phyloP scores from a whole-genome alignment of 2,329 filamentous ascomycete species.

The Aspergillus carbonarius region DNA sequence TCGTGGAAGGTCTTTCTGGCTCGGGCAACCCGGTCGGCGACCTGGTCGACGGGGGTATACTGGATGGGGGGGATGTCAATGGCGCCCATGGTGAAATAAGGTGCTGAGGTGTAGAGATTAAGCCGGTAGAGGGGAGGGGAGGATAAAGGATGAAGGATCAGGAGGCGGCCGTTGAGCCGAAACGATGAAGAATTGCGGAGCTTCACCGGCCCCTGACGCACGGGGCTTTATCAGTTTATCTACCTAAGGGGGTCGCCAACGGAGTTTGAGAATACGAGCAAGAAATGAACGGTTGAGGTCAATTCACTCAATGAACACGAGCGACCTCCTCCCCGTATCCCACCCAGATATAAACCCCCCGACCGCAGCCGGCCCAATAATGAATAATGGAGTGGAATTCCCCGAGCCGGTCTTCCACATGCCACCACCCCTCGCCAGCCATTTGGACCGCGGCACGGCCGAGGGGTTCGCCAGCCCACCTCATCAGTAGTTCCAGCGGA shows the following conservation, averaged over 20 bases:
- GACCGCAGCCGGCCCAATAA: not conserved
- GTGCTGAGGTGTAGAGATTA: not conserved
- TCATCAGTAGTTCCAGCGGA: not conserved
- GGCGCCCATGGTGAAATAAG: constrained; percentile 30
- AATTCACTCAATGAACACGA: too few species aligned
- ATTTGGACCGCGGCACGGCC: not conserved
- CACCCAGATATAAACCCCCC: not conserved
- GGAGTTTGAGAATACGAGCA: too few species aligned
- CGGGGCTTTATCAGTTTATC: too few species aligned
- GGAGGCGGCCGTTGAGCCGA: too few species aligned
- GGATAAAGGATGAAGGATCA: too few species aligned
- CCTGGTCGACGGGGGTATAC: constrained; percentile 64
- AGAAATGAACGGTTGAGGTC: too few species aligned
- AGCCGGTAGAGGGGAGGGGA: not conserved
- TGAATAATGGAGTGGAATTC: not conserved
- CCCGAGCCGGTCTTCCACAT: not conserved
- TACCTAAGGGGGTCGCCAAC: too few species aligned
- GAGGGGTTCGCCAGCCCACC: not conserved
- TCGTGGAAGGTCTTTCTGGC: constrained; percentile 70
- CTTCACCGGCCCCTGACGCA: too few species aligned
- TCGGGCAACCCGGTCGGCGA: constrained; percentile 60
- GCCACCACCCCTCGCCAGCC: too few species aligned
- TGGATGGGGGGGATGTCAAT: constrained; percentile 50
- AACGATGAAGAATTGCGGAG: too few species aligned
- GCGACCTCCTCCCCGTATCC: too few species aligned